Conservation (phyloP, 352 stramenopile species). For the Peronospora belbahrii region DNA sequence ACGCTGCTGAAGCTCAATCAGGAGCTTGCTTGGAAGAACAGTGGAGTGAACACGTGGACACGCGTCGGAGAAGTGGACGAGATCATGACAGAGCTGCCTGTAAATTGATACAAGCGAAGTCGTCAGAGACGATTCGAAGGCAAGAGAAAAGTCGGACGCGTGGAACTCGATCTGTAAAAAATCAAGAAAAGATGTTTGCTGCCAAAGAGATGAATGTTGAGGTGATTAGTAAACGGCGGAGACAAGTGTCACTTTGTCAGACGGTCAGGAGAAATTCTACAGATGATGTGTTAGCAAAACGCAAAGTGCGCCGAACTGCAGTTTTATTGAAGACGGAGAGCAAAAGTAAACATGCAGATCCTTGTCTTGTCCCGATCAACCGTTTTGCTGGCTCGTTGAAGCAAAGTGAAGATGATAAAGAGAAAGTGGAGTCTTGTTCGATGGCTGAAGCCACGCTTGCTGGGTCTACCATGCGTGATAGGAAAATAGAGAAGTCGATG, state of each 20-base stretch:
- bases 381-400: background rate
- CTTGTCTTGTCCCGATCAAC: background rate
- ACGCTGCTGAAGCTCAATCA: background rate
- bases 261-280: background rate
- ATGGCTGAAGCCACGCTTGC: background rate
- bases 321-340: background rate
- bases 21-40: slow-evolving; percentile 4
- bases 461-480: background rate
- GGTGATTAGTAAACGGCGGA: background rate
- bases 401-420: background rate
- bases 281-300: background rate
- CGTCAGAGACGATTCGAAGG: no score
- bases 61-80: background rate
- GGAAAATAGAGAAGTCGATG: background rate
- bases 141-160: no score
- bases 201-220: slow-evolving; percentile 8
- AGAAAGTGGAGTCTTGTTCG: background rate
- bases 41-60: slow-evolving; percentile 2
- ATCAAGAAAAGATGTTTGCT: background rate
- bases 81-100: background rate
- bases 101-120: background rate
- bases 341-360: background rate
- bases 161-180: background rate
- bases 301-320: background rate
- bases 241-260: background rate